Percentiles rank a stretch among this genome's conserved stretches.
Conservation (phyloP, 176 grass and related monocot genomes). For the Pontederia crassipes region DNA sequence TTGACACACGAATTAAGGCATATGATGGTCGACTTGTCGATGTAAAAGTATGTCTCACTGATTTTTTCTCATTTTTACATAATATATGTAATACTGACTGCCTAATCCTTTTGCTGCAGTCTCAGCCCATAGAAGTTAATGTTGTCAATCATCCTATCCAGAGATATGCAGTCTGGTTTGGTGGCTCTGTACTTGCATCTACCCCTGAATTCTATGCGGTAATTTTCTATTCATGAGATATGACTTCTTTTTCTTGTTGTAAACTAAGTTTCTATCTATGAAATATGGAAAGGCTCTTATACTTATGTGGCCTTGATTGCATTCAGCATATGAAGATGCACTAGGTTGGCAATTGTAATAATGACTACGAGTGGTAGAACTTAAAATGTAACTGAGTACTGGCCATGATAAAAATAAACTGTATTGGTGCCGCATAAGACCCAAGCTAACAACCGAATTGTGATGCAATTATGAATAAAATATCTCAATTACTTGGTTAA, state of each 20-base stretch:
- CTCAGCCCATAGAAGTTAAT: slow-evolving; percentile 91
- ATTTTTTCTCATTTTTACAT: slow-evolving; percentile 10
- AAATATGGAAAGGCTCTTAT: too few relatives aligned
- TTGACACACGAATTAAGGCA: slow-evolving; percentile 58
- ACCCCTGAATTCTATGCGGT: slow-evolving; percentile 94
- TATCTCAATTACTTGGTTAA: too few relatives aligned
- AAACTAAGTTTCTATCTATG: too few relatives aligned
- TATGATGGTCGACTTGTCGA: slow-evolving; percentile 53
- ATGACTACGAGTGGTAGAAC: too few relatives aligned
- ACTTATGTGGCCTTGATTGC: too few relatives aligned
- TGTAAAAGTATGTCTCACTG: slow-evolving; percentile 39
- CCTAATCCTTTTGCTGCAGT: slow-evolving; percentile 34
- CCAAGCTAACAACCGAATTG: too few relatives aligned
- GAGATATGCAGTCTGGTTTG: slow-evolving; percentile 97
- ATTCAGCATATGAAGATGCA: too few relatives aligned
- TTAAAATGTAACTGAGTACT: too few relatives aligned
- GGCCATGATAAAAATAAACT: too few relatives aligned
- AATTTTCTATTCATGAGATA: slow-evolving; percentile 17
- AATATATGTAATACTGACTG: slow-evolving; percentile 1
- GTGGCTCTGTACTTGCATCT: slow-evolving; percentile 96
- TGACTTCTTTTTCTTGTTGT: neutral
- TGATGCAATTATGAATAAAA: too few relatives aligned
- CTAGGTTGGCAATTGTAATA: too few relatives aligned
- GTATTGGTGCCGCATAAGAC: too few relatives aligned
- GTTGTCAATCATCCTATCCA: slow-evolving; percentile 94